Conservation (phyloP, 2,329 filamentous ascomycete genomes). For the Cytospora mali region DNA sequence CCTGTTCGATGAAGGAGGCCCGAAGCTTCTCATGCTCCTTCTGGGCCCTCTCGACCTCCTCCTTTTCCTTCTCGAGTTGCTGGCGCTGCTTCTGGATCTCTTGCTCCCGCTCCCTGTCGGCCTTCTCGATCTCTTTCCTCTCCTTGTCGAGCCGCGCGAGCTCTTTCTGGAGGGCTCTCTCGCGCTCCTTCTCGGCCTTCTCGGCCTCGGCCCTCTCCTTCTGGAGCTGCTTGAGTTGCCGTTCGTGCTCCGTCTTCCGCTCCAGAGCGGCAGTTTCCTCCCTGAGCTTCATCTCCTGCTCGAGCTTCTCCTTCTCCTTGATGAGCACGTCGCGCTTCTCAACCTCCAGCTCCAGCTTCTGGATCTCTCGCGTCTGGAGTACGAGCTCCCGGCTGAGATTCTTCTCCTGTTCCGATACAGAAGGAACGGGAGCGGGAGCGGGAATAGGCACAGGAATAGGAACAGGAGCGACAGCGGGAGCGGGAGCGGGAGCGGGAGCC, state of each 20-base stretch:
- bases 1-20: constrained; percentile 27
- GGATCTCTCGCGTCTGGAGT: constrained; percentile 25
- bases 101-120: constrained; percentile 15
- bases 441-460: not conserved
- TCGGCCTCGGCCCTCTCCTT: constrained; percentile 21
- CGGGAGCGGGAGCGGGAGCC: not conserved
- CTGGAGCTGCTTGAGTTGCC: constrained; percentile 16
- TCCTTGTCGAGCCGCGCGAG: not conserved
- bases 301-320: constrained; percentile 22
- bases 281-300: constrained; percentile 11
- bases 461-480: not conserved
- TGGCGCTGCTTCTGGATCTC: constrained; percentile 17
- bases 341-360: constrained; percentile 25
- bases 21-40: constrained; percentile 24
- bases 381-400: constrained; percentile 26
- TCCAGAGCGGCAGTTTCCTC: constrained; percentile 19
- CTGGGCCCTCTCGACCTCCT: constrained; percentile 22
- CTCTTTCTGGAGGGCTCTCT: constrained; percentile 2
- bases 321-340: constrained; percentile 20
- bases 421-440: not conserved
- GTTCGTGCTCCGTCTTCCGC: constrained; percentile 21
- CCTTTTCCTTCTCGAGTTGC: constrained; percentile 15
- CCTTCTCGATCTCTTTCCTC: constrained; percentile 17
- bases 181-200: constrained; percentile 7
- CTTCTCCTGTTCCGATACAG: constrained; percentile 15